phyloP scores from a whole-genome alignment of 345 rosid species.

The Nasturtium officinale region DNA sequence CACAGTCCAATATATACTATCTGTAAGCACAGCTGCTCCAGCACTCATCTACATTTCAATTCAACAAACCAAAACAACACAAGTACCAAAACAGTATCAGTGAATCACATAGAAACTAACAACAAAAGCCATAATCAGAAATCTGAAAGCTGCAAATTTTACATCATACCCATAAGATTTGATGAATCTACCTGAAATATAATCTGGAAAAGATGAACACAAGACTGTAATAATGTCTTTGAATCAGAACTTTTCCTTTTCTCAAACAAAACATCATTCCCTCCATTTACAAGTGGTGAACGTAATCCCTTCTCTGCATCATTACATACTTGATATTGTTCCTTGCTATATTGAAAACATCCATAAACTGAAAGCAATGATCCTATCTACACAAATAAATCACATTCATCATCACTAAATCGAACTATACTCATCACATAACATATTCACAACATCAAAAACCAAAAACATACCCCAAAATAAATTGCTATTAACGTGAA shows the following conservation, averaged over 20 bases:
- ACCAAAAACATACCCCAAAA: slow-evolving; percentile 62
- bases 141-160: not conserved
- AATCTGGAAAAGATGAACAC: slow-evolving; percentile 56
- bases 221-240: slow-evolving; percentile 36
- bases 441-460: slow-evolving; percentile 31
- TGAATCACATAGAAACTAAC: not conserved
- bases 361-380: slow-evolving; percentile 62
- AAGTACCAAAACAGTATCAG: not conserved
- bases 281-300: slow-evolving; percentile 45
- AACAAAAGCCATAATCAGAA: not conserved
- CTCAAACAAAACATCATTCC: slow-evolving; percentile 26
- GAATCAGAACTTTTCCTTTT: slow-evolving; percentile 31
- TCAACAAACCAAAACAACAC: slow-evolving; percentile 13
- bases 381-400: slow-evolving; percentile 49
- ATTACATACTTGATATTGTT: slow-evolving; percentile 28
- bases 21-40: slow-evolving; percentile 71
- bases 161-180: not conserved
- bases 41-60: slow-evolving; percentile 51
- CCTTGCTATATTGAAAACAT: slow-evolving; percentile 49
- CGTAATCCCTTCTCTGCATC: slow-evolving; percentile 55
- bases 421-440: slow-evolving; percentile 43
- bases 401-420: slow-evolving; percentile 13
- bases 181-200: slow-evolving; percentile 57
- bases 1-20: slow-evolving; percentile 62
- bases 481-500: slow-evolving; percentile 61